phyloP scores from a whole-genome alignment of 2,329 filamentous ascomycete species.

The Epichloe sibirici region DNA sequence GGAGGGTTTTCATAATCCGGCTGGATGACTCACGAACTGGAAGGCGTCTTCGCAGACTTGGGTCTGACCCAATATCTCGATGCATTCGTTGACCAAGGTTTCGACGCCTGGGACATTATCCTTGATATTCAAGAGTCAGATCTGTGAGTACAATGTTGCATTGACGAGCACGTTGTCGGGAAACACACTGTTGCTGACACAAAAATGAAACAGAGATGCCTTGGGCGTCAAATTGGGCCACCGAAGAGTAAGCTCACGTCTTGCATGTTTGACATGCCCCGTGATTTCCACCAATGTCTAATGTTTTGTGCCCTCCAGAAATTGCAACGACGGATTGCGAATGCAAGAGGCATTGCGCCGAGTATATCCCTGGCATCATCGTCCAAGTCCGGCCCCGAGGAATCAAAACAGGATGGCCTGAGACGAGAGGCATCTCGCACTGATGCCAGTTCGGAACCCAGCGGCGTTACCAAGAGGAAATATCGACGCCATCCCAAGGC shows the following conservation, averaged over 20 bases:
- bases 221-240: constrained; percentile 72
- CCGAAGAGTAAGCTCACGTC: constrained; percentile 51
- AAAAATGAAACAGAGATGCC: constrained; percentile 41
- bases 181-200: constrained; percentile 10
- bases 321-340: constrained; percentile 72
- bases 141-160: constrained; percentile 41
- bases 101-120: constrained; percentile 75
- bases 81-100: constrained; percentile 63
- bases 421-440: constrained; percentile 35
- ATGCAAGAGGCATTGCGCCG: constrained; percentile 51
- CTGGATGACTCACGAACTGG: constrained; percentile 45
- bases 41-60: constrained; percentile 57
- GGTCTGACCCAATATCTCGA: constrained; percentile 68
- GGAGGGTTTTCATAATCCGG: constrained; percentile 6
- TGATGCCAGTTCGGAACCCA: constrained; percentile 32
- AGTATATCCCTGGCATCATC: constrained; percentile 38
- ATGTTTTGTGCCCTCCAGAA: constrained; percentile 39
- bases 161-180: background rate
- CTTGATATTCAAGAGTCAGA: constrained; percentile 77
- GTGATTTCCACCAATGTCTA: constrained; percentile 5
- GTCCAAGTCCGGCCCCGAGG: constrained; percentile 39
- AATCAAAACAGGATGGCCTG: constrained; percentile 40
- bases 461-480: constrained; percentile 51
- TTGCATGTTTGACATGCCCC: constrained; percentile 7
- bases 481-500: constrained; percentile 71